A percentile compares a stretch with the other conserved stretches of the same genome.
Conservation (phyloP, 2,329 filamentous ascomycete species). For the Sclerotinia minor region DNA sequence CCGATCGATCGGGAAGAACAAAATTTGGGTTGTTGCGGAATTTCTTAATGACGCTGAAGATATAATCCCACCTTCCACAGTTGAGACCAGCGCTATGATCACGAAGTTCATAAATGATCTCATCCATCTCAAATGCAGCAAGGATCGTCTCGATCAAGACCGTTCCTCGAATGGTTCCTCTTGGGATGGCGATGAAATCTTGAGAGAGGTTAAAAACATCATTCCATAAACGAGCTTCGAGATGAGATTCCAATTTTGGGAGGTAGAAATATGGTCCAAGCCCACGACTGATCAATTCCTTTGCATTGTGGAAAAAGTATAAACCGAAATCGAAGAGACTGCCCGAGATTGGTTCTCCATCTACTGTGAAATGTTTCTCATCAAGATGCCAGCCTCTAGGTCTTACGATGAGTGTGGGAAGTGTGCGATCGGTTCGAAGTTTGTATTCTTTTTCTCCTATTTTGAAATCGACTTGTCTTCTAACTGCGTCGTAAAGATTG, state of each 20-base stretch:
- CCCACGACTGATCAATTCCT: slow-evolving; percentile 80
- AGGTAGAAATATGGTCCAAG: slow-evolving; percentile 96
- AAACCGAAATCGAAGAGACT: slow-evolving; percentile 95
- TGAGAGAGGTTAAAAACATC: slow-evolving; percentile 95
- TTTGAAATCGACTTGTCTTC: slow-evolving; percentile 94
- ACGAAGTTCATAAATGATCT: slow-evolving; percentile 99
- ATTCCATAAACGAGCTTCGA: slow-evolving; percentile 97
- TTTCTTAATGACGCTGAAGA: slow-evolving; percentile 99
- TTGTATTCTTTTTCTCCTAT: slow-evolving; percentile 95
- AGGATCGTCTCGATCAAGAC: slow-evolving; percentile 98
- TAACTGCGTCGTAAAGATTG: slow-evolving; percentile 95
- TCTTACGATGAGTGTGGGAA: slow-evolving; percentile 90
- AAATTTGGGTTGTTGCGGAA: slow-evolving; percentile 95
- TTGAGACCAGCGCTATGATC: slow-evolving; percentile 96
- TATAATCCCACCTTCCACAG: slow-evolving; percentile 99
- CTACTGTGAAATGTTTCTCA: slow-evolving; percentile 96
- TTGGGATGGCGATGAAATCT: slow-evolving; percentile 84
- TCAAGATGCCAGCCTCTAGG: slow-evolving; percentile 97
- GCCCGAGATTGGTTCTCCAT: slow-evolving; percentile 91
- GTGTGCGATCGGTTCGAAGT: slow-evolving; percentile 82
- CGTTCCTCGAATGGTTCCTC: slow-evolving; percentile 91
- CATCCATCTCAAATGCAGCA: slow-evolving; percentile 99
- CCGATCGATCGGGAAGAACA: slow-evolving; percentile 85
- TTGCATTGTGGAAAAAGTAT: slow-evolving; percentile 98
- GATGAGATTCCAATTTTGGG: slow-evolving; percentile 96